These are phyloP conservation scores for Porodaedalea pini DNA, from an alignment of 1,284 basidiomycete species.

Conservation along the genomic window DNA sequence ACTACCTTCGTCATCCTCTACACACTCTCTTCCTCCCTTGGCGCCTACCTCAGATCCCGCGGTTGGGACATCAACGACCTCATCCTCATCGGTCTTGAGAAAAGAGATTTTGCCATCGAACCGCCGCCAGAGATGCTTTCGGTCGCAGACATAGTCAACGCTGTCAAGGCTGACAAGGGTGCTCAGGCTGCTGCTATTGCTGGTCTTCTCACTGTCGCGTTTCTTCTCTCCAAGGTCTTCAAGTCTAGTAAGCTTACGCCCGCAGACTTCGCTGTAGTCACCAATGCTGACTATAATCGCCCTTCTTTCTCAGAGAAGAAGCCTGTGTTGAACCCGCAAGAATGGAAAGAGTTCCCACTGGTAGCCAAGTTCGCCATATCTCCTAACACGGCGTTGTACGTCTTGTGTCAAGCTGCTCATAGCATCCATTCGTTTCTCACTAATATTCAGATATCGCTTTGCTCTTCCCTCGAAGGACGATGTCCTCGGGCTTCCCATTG, in stretches of 20 bases:
- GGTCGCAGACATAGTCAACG: conserved; percentile 23
- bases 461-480: conserved; percentile 69
- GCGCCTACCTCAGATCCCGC: conserved; percentile 43
- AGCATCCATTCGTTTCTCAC: background rate
- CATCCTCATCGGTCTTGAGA: conserved; percentile 60
- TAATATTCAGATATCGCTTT: conserved; percentile 80
- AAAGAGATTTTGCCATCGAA: conserved; percentile 25
- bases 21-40: conserved; percentile 39
- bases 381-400: conserved; percentile 92
- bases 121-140: conserved; percentile 25
- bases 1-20: conserved; percentile 46
- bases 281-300: conserved; percentile 10
- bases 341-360: conserved; percentile 83
- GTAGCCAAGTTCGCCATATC: conserved; percentile 81
- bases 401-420: conserved; percentile 15
- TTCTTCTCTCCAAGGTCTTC: conserved; percentile 45
- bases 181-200: conserved; percentile 27
- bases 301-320: conserved; percentile 41
- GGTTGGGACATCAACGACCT: conserved; percentile 56
- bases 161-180: conserved; percentile 23
- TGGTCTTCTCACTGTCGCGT: conserved; percentile 35
- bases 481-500: conserved; percentile 89
- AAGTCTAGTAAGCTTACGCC: conserved; percentile 37
- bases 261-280: background rate
- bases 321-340: conserved; percentile 69